These are phyloP conservation scores for Misopates orontium DNA, from an alignment of 257 asterid species.

Conservation along the genomic window DNA sequence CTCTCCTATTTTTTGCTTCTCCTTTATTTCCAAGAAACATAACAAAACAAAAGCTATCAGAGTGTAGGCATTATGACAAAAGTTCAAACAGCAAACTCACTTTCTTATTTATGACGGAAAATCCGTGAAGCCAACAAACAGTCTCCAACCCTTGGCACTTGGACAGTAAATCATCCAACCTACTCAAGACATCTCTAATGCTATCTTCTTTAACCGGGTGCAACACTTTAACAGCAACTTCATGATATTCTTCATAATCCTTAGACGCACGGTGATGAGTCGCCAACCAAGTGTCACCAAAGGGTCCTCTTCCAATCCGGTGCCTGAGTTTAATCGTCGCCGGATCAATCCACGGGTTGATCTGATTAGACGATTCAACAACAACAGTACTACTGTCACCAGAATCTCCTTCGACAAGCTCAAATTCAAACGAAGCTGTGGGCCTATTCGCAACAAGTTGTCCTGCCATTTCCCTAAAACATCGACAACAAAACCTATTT, in stretches of 20 bases:
- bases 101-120: slow-evolving; percentile 63
- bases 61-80: not conserved
- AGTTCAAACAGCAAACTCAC: slow-evolving; percentile 44
- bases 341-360: slow-evolving; percentile 71
- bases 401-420: slow-evolving; percentile 68
- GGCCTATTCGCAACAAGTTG: slow-evolving; percentile 49
- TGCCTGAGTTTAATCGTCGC: slow-evolving; percentile 70
- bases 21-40: not conserved
- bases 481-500: not conserved
- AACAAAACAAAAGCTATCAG: not conserved
- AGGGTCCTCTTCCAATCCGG: slow-evolving; percentile 80
- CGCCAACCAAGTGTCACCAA: slow-evolving; percentile 94
- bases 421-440: slow-evolving; percentile 62
- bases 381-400: slow-evolving; percentile 43
- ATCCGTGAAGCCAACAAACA: slow-evolving; percentile 66
- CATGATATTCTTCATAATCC: slow-evolving; percentile 70
- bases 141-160: slow-evolving; percentile 65
- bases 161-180: slow-evolving; percentile 53
- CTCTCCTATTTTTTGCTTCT: not conserved
- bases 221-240: slow-evolving; percentile 84
- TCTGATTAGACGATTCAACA: slow-evolving; percentile 45
- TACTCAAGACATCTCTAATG: slow-evolving; percentile 46
- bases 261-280: slow-evolving; percentile 61
- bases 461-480: slow-evolving; percentile 62
- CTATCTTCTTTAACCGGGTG: slow-evolving; percentile 68